Percentiles rank a stretch among this genome's conserved stretches.
phyloP scores from a whole-genome alignment of 805 yeast species.

The Pichia pseudocactophila region DNA sequence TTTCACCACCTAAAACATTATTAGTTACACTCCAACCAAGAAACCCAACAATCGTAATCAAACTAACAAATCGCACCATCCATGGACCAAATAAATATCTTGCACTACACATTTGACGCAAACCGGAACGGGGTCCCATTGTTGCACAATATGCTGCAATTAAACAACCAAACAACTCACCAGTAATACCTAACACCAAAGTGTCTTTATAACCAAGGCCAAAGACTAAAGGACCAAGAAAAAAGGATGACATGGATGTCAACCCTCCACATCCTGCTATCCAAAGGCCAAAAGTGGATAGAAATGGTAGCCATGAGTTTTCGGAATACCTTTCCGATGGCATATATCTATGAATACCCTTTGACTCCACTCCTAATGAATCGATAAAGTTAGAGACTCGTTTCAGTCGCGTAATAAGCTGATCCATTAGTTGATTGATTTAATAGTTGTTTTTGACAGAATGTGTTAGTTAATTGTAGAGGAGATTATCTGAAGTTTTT shows the following conservation, averaged over 20 bases:
- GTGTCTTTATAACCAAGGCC: constrained; percentile 61
- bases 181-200: constrained; percentile 51
- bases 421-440: background rate
- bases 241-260: constrained; percentile 82
- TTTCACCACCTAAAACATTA: constrained; percentile 82
- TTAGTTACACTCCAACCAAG: constrained; percentile 95
- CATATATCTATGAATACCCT: constrained; percentile 70
- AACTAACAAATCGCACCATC: constrained; percentile 67
- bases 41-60: constrained; percentile 66
- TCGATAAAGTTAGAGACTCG: constrained; percentile 34
- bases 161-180: constrained; percentile 59
- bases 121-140: constrained; percentile 87
- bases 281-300: constrained; percentile 68
- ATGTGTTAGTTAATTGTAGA: background rate
- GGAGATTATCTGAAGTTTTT: background rate
- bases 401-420: constrained; percentile 7
- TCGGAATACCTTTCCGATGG: constrained; percentile 41
- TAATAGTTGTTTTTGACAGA: no score
- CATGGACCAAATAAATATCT: constrained; percentile 80
- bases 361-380: constrained; percentile 55
- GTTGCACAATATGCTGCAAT: constrained; percentile 77
- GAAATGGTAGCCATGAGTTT: constrained; percentile 11
- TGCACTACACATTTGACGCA: constrained; percentile 81
- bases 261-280: constrained; percentile 78
- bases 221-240: constrained; percentile 65